Conservation (phyloP, 1,284 basidiomycete genomes). For the Boletus semigastroideus region DNA sequence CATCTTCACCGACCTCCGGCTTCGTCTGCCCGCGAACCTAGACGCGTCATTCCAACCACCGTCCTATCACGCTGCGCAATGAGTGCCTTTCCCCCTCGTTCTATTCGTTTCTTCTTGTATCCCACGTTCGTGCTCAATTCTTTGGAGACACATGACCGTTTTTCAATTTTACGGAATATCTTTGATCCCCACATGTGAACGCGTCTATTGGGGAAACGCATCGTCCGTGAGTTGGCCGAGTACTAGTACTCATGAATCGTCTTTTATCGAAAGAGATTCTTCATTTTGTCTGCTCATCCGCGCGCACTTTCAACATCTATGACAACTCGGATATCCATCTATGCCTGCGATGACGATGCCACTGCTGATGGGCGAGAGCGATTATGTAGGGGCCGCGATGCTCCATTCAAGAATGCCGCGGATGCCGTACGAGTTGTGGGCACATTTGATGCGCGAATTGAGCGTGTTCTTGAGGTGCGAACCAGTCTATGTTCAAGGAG, state of each 20-base stretch:
- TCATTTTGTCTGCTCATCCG: no score
- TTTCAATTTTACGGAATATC: no score
- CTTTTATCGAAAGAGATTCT: no score
- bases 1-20: constrained; percentile 41
- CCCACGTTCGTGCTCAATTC: no score
- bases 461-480: constrained; percentile 79
- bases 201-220: no score
- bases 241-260: no score
- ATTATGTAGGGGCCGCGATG: constrained; percentile 52
- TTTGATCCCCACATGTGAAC: no score
- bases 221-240: no score
- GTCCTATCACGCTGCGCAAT: neutral
- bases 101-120: no score
- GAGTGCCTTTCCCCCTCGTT: neutral
- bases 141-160: neutral
- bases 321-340: constrained; percentile 61
- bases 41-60: neutral
- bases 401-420: constrained; percentile 59
- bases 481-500: constrained; percentile 65
- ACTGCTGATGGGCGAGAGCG: constrained; percentile 37
- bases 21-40: constrained; percentile 33
- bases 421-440: constrained; percentile 56
- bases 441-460: constrained; percentile 51
- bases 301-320: no score
- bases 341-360: constrained; percentile 58